Evolutionary conservation across 176 grass and related monocot genomes (phyloP), one percentile per base, ranked within the genome.

Genomic region (Musa acuminata): DNA sequence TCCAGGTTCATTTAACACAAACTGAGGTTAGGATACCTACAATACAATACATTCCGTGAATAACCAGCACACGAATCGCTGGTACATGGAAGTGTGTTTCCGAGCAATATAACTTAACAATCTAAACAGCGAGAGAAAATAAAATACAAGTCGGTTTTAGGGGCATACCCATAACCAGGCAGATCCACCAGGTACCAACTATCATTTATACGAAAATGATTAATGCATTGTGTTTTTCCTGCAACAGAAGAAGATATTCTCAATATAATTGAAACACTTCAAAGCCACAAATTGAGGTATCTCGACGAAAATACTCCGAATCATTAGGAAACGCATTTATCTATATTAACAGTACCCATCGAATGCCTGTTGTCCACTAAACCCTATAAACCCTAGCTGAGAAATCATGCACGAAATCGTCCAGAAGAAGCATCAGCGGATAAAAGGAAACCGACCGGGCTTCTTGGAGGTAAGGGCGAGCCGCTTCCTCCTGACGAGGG

Each of bases 151-250:
- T 53, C 2, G 49, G 21, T 7, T 52, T 21, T 64, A 55, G 25
- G 13, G 52, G 8, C 76, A 64, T 93, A 98, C 94, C 90, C 94
- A 80, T 93, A 98, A 62, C 94, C 94, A 87, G 94, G 94, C 70
- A 98, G 85, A 79, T 98, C 94, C 67, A 98, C 94, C 63, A 98
- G 88, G 82, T 89, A 98, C 94, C 94, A 98, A 62, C 84, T 87
- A 64, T 98, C 94, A 72, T 98, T 98, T 87, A 98, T 90, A 78
- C 83, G 85, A 67, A 98, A 98, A 87, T 98, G 94, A 82, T 98
- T 98, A 79, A 98, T 98, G 54, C 84, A 93, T 70, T 93, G 94
- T 8, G 94, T 98, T 82, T 98, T 98, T 20, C 94, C 90, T 98
- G 84, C 65, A 91, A 79, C 21, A 10, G 81, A 14, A 78, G 17